Conservation (phyloP, 2,329 filamentous ascomycete genomes). For the Septoria petroselini region DNA sequence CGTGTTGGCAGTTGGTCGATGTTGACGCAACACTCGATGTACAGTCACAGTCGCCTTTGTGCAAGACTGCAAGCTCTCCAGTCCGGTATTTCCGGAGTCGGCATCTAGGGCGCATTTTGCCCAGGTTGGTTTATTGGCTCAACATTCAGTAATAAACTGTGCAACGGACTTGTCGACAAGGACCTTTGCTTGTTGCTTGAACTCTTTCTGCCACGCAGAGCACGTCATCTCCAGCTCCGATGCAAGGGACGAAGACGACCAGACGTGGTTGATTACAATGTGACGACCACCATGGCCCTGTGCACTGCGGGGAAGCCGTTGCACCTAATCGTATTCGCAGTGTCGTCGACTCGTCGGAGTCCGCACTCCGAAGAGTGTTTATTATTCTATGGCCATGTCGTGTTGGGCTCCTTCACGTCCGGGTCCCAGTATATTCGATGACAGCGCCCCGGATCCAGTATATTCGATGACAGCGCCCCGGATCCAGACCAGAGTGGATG, state of each 20-base stretch:
- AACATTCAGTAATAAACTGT: no score
- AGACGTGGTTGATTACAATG: conserved; percentile 8
- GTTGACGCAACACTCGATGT: not conserved
- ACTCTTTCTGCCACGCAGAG: conserved; percentile 5
- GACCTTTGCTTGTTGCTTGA: not conserved
- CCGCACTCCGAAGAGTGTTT: no score
- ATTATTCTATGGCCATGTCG: conserved; percentile 1
- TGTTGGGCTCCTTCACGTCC: conserved; percentile 5
- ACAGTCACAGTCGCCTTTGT: not conserved
- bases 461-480: conserved; percentile 11
- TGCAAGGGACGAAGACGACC: not conserved
- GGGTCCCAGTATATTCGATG: conserved; percentile 12
- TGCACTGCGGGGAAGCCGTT: conserved; percentile 8
- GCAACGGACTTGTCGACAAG: no score
- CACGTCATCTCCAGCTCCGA: conserved; percentile 10
- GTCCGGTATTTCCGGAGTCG: no score
- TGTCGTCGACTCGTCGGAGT: no score
- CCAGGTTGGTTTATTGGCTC: conserved; percentile 10
- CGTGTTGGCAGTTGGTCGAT: not conserved
- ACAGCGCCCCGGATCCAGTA: conserved; percentile 8
- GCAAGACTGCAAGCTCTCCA: no score
- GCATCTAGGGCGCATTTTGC: no score
- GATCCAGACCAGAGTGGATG: conserved; percentile 2
- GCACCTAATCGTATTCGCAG: not conserved
- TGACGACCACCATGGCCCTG: conserved; percentile 4